Evolutionary conservation across 176 grass and related monocot genomes (phyloP), one percentile per base, ranked within the genome.

Genomic region (Alloteropsis semialata): DNA sequence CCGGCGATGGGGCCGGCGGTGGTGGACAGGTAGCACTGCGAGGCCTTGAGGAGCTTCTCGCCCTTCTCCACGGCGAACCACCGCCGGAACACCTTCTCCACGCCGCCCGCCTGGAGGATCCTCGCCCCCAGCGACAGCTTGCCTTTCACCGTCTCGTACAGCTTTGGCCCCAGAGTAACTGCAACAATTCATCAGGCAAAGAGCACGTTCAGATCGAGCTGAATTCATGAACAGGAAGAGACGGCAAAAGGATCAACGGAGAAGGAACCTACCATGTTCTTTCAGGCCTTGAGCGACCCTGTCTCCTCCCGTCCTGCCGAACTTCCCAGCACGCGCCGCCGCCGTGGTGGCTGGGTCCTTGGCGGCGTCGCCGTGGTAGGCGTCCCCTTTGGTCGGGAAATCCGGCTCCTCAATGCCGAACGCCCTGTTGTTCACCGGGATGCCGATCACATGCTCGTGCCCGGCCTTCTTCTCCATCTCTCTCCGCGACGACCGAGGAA

Each of bases 1-100:
- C 95, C 95, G 71, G 92, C 76, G 72, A 94, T 94, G 24, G 88
- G 95, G 24, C 95, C 92, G 0, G 90, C 90, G 0, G 92, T 94
- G 62, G 95, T 97, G 4, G 86, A 94, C 22, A 97, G 81, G 58
- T 96, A 91, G 80, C 95, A 97, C 84, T 94, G 95, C 10, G 86
- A 97, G 10, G 84, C 80, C 69, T 87, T 97, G 3, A 94, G 72
- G 28, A 97, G 72, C 87, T 45, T 92, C 81, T 97, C 95, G 38
- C 81, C 83, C 37, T 86, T 66, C 11, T 69, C 90, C 5, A 58
- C 80, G 33, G 80, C 0, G 72, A 97, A 97, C 60, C 87, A 92
- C 79, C 81, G 85, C 5, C 76, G 79, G 90, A 97, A 97, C 59
- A 91, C 86, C 57, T 85, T 92, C 89, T 91, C 95, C 38, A 97